These are phyloP conservation scores for Paramecium bursaria DNA, from an alignment of 73 alveolate species.

Conservation along the genomic window DNA sequence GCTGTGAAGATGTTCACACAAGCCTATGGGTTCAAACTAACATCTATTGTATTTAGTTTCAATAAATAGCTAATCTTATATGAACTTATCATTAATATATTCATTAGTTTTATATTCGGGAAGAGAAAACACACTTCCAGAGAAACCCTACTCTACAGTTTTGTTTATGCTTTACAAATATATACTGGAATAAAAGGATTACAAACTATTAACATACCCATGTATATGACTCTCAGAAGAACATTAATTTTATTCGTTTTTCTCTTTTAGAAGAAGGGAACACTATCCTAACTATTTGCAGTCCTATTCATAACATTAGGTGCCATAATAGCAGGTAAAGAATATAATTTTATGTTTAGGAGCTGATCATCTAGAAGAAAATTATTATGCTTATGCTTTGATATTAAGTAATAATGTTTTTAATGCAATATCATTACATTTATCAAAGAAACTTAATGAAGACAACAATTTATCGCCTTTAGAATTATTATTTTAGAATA, in stretches of 20 bases:
- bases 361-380: slow-evolving; percentile 23
- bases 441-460: background rate
- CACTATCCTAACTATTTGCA: slow-evolving; percentile 3
- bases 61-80: slow-evolving; percentile 3
- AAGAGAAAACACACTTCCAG: slow-evolving; percentile 32
- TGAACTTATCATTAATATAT: slow-evolving; percentile 7
- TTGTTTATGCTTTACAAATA: slow-evolving; percentile 2
- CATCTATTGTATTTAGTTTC: slow-evolving; percentile 24
- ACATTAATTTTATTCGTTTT: slow-evolving; percentile 43
- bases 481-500: slow-evolving; percentile 23
- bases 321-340: slow-evolving; percentile 35
- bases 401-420: background rate
- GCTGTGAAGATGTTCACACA: background rate
- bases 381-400: slow-evolving; percentile 1
- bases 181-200: slow-evolving; percentile 38
- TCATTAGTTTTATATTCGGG: slow-evolving; percentile 26
- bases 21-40: slow-evolving; percentile 1
- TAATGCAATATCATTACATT: background rate
- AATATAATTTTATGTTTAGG: background rate
- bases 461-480: background rate
- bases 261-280: background rate
- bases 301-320: slow-evolving; percentile 36
- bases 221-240: slow-evolving; percentile 55
- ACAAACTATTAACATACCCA: slow-evolving; percentile 43
- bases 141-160: slow-evolving; percentile 24